Base-by-base conservation (phyloP, 306 rosid genomes). In the Sphenostylis stenocarpa region DNA sequence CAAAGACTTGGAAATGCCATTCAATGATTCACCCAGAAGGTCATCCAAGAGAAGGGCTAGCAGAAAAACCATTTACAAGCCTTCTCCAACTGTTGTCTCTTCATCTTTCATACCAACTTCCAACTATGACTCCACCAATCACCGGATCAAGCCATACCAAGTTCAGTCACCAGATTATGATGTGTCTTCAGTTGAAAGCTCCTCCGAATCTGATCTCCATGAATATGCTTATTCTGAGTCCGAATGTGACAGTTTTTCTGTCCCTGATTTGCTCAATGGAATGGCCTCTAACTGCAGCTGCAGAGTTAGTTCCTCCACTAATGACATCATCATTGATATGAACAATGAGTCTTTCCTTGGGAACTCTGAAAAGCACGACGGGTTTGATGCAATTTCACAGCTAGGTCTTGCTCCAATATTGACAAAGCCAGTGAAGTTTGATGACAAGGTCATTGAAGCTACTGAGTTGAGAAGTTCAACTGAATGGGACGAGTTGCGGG, bases 251-350 rank as follows among this genome's bases (percentile, higher is more conserved):
- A 60, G 81, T 39, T 67, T 78, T 57, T 78, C 84, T 76, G 80
- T 79, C 63, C 82, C 83, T 71, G 90, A 85, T 28, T 60, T 87
- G 60, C 79, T 81, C n/a, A 87, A 79, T 81, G 89, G 87, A 38
- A 77, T 57, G 68, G 85, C 77, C 66, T 67, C 92, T 52, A 82
- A 75, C 66, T 81, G 89, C 76, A 86, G 83, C 41, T 86, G 90
- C 67, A 84, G 90, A 64, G 85, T 89, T 66, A 89, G 96, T 39
- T 91, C 98, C 70, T 89, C 97, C 5, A 87, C 94, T 38, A 79
- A 85, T 80, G 96, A 93, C 47, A 86, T 88, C 51, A 85, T 91
- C 90, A 93, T 88, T 34, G 97, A 91, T 85, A 82, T 91, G 93
- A 88, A 88, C 72, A 80, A 76, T 64, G 90, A 83, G 38, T 55